These are phyloP conservation scores for Boehmeria nivea DNA, from an alignment of 306 rosid species.

Conservation along the genomic window DNA sequence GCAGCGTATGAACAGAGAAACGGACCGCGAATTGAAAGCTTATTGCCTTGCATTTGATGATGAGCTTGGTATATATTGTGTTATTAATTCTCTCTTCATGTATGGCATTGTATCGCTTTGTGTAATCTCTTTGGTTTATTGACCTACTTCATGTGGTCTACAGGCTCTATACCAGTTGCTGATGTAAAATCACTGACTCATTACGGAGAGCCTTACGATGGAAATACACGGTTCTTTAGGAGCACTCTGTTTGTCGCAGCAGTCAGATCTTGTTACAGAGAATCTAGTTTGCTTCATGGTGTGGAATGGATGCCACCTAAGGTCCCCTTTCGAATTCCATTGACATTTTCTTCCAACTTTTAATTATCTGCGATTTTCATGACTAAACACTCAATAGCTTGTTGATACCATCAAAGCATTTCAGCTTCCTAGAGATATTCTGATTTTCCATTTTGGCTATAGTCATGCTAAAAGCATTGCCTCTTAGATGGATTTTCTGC, in stretches of 20 bases:
- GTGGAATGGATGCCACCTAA: conserved; percentile 96
- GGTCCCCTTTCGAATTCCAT: conserved; percentile 35
- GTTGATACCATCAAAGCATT: conserved; percentile 4
- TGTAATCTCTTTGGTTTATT: conserved; percentile 1
- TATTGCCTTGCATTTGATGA: conserved; percentile 95
- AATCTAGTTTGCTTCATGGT: conserved; percentile 91
- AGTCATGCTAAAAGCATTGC: too few relatives aligned
- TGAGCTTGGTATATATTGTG: conserved; percentile 52
- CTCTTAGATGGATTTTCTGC: neutral
- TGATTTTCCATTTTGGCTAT: too few relatives aligned
- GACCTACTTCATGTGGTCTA: conserved; percentile 16
- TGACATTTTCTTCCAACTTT: neutral
- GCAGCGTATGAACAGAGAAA: conserved; percentile 98
- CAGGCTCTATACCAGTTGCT: conserved; percentile 81
- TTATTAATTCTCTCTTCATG: neutral
- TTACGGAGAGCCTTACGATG: conserved; percentile 95
- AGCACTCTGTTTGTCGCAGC: conserved; percentile 93
- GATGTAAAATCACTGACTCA: conserved; percentile 89
- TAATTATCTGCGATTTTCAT: neutral
- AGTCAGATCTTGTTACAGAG: conserved; percentile 89
- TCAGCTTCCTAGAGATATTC: neutral
- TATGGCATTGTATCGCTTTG: neutral
- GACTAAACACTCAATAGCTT: neutral
- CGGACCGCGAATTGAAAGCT: conserved; percentile 85
- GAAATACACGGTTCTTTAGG: conserved; percentile 92